Conservation (phyloP, 192 early-diverging fungal species). For the Coemansia sp. region DNA sequence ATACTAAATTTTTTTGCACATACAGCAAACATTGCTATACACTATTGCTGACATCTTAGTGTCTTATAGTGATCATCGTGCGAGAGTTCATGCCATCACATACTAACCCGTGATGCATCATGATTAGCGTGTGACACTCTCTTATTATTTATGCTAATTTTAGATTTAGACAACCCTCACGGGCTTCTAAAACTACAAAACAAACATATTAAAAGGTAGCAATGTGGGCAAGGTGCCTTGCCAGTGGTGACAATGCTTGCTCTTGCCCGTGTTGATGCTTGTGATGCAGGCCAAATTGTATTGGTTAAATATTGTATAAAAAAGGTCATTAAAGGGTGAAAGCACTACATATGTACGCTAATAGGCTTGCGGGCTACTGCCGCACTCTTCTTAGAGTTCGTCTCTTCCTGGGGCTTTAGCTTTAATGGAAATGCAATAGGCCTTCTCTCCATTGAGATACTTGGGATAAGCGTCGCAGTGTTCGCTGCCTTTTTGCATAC, state of each 20-base stretch:
- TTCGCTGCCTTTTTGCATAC: not conserved
- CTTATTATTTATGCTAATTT: not conserved
- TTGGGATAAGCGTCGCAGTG: not conserved
- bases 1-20: too few species aligned
- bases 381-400: not conserved
- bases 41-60: too few species aligned
- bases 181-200: not conserved
- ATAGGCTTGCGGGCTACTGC: not conserved
- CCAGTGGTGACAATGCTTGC: too few species aligned
- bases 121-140: too few species aligned
- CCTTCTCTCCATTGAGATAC: not conserved
- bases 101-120: too few species aligned
- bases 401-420: not conserved
- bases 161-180: not conserved
- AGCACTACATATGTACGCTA: not conserved
- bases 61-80: too few species aligned
- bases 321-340: not conserved
- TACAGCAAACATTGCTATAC: too few species aligned
- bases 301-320: not conserved
- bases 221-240: too few species aligned
- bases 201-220: not conserved
- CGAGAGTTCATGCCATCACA: too few species aligned
- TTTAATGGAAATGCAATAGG: not conserved
- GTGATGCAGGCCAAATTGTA: not conserved
- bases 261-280: not conserved